A percentile compares a stretch with the other conserved stretches of the same genome.
phyloP scores from a whole-genome alignment of 106 monocot species.

The Allium sativum region DNA sequence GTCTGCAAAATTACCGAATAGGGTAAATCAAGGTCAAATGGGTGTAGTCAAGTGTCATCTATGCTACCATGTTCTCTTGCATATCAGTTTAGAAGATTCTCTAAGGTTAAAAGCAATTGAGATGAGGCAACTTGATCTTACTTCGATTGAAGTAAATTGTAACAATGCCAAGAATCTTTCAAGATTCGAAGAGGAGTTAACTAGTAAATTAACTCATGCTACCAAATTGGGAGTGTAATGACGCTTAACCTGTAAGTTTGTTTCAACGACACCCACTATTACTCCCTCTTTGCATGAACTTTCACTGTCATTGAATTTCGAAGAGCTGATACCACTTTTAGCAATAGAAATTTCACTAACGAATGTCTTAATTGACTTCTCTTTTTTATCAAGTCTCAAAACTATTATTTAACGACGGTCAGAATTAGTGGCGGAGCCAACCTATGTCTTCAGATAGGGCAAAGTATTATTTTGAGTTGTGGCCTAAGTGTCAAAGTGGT shows the following conservation, averaged over 20 bases:
- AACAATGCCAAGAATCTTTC: neutral
- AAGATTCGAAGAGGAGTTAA: neutral
- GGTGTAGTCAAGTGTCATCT: too few relatives aligned
- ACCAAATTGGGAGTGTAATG: slow-evolving; percentile 21
- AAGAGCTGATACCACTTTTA: neutral
- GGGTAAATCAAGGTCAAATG: too few relatives aligned
- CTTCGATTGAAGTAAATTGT: slow-evolving; percentile 12
- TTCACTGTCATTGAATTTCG: neutral
- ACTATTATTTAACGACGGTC: too few relatives aligned
- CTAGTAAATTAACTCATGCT: slow-evolving; percentile 7
- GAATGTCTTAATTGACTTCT: neutral
- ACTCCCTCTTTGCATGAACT: too few relatives aligned
- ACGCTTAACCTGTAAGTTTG: slow-evolving; percentile 3
- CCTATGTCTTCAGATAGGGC: too few relatives aligned
- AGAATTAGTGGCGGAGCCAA: too few relatives aligned
- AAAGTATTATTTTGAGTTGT: too few relatives aligned
- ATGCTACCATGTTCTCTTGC: slow-evolving; percentile 37
- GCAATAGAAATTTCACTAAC: slow-evolving; percentile 2
- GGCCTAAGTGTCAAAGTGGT: too few relatives aligned
- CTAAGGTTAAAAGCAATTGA: slow-evolving; percentile 21
- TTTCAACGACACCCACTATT: neutral
- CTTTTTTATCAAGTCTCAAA: slow-evolving; percentile 10
- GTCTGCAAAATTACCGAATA: too few relatives aligned
- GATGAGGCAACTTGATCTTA: slow-evolving; percentile 30
- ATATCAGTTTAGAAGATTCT: slow-evolving; percentile 23